Evolutionary conservation across 176 grass and related monocot species (phyloP).

Genomic region (Themeda triandra): DNA sequence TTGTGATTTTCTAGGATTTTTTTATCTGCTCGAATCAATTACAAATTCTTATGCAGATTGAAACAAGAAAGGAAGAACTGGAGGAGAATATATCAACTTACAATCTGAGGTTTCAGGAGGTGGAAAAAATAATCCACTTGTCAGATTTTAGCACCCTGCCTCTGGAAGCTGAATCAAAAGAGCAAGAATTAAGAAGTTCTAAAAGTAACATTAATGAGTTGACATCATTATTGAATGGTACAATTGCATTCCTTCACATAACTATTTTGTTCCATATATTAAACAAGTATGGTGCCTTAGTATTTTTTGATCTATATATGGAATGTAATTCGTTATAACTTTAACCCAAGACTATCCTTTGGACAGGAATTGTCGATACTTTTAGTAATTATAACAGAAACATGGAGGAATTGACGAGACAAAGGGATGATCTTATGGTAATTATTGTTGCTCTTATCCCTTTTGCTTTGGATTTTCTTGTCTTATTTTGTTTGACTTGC

Average conservation of each 20-base stretch:
- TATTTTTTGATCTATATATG: too few species aligned
- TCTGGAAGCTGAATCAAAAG: conserved; percentile 65
- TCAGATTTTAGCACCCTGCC: conserved; percentile 62
- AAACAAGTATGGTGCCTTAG: neutral
- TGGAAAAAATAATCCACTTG: conserved; percentile 75
- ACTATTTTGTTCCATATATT: neutral
- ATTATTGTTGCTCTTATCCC: neutral
- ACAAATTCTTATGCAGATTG: conserved; percentile 49
- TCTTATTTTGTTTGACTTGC: conserved; percentile 7
- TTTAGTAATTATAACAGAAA: conserved; percentile 56
- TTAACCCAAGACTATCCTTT: neutral
- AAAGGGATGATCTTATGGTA: conserved; percentile 77
- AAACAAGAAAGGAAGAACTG: conserved; percentile 88
- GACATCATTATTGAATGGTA: conserved; percentile 67
- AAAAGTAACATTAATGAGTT: conserved; percentile 64
- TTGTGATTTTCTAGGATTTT: neutral
- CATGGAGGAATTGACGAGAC: conserved; percentile 54
- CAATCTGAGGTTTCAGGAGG: conserved; percentile 68
- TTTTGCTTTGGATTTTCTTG: neutral
- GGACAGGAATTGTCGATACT: conserved; percentile 45
- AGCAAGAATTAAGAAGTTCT: conserved; percentile 55
- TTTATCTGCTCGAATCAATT: conserved; percentile 1
- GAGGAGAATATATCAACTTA: conserved; percentile 90
- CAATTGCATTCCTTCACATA: neutral
- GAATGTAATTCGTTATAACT: too few species aligned